Evolutionary conservation across 495 filamentous ascomycete genomes (phyloP).

Genomic region (Wilcoxina mikolae): DNA sequence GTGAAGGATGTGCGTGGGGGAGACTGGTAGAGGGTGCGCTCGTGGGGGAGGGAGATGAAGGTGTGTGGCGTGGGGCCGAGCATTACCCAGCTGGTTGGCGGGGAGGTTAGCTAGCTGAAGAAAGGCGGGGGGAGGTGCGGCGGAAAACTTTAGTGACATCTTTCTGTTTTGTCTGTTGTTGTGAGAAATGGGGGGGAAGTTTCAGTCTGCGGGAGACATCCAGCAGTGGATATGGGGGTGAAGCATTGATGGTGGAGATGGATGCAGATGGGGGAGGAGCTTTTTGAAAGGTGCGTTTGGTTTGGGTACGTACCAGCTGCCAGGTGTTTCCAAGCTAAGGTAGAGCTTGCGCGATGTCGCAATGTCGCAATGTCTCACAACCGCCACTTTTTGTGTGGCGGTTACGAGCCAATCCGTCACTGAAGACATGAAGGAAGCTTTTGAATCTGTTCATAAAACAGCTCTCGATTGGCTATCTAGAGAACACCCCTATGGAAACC

Average conservation of each 20-base stretch:
- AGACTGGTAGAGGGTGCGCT: conserved; percentile 53
- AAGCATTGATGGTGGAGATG: background rate
- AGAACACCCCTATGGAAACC: too few relatives aligned
- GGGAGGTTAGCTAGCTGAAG: background rate
- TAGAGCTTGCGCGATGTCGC: too few relatives aligned
- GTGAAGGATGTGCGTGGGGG: conserved; percentile 54
- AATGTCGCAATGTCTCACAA: too few relatives aligned
- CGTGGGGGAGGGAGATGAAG: conserved; percentile 57
- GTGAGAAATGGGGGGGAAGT: background rate
- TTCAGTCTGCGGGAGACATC: background rate
- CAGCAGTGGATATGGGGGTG: background rate
- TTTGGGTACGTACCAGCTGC: too few relatives aligned
- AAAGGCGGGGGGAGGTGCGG: background rate
- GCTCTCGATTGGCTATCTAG: too few relatives aligned
- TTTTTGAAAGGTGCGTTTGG: background rate
- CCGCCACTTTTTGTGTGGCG: too few relatives aligned
- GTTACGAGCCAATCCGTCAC: too few relatives aligned
- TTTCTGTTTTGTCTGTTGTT: background rate
- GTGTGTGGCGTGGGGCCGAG: conserved; percentile 38
- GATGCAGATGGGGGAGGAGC: background rate
- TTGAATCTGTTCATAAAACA: too few relatives aligned
- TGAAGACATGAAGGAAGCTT: too few relatives aligned
- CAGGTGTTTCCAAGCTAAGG: too few relatives aligned
- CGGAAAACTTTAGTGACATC: conserved; percentile 35
- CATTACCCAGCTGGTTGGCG: conserved; percentile 74